phyloP scores from a whole-genome alignment of 768 basidiomycete species.

The Pleurotus pulmonarius region DNA sequence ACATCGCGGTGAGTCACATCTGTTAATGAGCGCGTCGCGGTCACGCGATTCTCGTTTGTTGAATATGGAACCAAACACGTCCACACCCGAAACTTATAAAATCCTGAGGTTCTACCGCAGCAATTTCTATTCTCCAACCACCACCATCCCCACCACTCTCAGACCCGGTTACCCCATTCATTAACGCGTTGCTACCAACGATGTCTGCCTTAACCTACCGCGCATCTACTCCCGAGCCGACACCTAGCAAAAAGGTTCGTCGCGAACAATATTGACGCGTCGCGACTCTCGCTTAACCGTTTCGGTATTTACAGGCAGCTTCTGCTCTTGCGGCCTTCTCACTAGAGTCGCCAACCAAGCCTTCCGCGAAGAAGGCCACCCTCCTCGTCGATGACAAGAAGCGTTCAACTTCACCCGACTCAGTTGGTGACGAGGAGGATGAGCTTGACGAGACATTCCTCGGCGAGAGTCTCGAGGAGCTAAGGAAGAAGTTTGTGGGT shows the following conservation, averaged over 20 bases:
- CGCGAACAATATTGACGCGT: neutral
- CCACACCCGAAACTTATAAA: conserved; percentile 9
- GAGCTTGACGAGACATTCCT: neutral
- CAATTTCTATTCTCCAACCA: conserved; percentile 8
- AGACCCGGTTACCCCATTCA: neutral
- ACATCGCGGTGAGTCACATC: neutral
- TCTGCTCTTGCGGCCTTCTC: conserved; percentile 29
- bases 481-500: conserved; percentile 50
- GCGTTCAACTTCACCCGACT: conserved; percentile 25
- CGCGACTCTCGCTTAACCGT: neutral
- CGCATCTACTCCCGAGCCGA: conserved; percentile 12
- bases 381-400: conserved; percentile 25
- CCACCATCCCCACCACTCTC: neutral
- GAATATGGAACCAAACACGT: conserved; percentile 10
- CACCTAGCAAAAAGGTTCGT: conserved; percentile 34
- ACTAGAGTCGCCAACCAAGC: conserved; percentile 25
- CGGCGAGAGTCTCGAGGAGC: conserved; percentile 28
- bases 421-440: conserved; percentile 12
- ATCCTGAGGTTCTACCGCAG: conserved; percentile 9
- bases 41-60: conserved; percentile 6
- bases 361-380: neutral
- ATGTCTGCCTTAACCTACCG: conserved; percentile 6
- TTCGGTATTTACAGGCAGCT: conserved; percentile 15
- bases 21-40: conserved; percentile 11
- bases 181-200: neutral